Evolutionary conservation across 2,329 filamentous ascomycete genomes (phyloP).

Genomic region (Nothophoma quercina): DNA sequence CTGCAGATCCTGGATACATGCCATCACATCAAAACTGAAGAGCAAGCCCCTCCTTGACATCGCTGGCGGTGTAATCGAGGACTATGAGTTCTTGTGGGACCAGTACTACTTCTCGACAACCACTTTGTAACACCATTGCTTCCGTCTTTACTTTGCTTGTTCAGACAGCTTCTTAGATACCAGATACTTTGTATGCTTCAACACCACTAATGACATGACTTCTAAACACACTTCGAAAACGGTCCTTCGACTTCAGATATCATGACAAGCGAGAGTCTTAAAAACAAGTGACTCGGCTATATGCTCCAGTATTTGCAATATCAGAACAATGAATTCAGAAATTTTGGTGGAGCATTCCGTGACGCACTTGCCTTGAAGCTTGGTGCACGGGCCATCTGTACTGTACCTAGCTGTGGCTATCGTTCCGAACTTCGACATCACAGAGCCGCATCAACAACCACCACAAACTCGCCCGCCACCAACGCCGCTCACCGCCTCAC

Average conservation of each 20-base stretch:
- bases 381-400: slow-evolving; percentile 26
- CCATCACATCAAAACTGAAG: slow-evolving; percentile 73
- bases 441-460: slow-evolving; percentile 47
- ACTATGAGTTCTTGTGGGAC: slow-evolving; percentile 98
- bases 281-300: too few species aligned
- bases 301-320: background rate
- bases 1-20: slow-evolving; percentile 67
- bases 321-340: background rate
- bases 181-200: slow-evolving; percentile 21
- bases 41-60: slow-evolving; percentile 79
- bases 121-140: slow-evolving; percentile 55
- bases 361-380: slow-evolving; percentile 33
- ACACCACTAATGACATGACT: background rate
- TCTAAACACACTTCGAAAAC: too few species aligned
- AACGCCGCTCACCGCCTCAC: slow-evolving; percentile 20
- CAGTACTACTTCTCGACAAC: slow-evolving; percentile 89
- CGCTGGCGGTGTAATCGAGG: slow-evolving; percentile 84
- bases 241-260: too few species aligned
- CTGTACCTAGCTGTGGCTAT: slow-evolving; percentile 18
- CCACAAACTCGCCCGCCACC: slow-evolving; percentile 26
- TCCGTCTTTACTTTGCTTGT: background rate
- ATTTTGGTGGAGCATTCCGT: too few species aligned
- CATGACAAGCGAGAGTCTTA: too few species aligned
- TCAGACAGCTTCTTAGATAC: slow-evolving; percentile 29
- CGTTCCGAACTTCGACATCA: slow-evolving; percentile 43